Evolutionary conservation across 306 rosid species (phyloP).

Genomic region (Coriaria nepalensis): DNA sequence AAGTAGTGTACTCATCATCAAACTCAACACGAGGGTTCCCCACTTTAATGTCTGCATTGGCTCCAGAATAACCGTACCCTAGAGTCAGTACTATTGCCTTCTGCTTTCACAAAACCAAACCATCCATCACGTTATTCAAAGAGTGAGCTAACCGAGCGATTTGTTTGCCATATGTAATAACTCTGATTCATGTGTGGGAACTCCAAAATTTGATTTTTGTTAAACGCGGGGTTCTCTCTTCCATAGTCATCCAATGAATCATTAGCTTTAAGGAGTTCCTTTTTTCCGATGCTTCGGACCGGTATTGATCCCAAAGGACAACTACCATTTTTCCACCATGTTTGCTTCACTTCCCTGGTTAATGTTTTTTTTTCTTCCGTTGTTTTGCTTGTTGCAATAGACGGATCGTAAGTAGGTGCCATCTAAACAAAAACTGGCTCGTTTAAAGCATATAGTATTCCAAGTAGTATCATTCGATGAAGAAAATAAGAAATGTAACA

Average conservation of each 20-base stretch:
- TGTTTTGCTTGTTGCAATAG: not conserved
- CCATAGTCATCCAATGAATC: slow-evolving; percentile 17
- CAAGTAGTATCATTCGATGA: not conserved
- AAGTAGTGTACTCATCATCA: slow-evolving; percentile 22
- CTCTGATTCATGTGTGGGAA: slow-evolving; percentile 4
- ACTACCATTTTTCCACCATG: slow-evolving; percentile 49
- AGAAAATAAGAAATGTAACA: not conserved
- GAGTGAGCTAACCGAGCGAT: slow-evolving; percentile 17
- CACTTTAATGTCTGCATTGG: slow-evolving; percentile 24
- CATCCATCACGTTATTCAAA: not conserved
- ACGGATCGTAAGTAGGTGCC: slow-evolving; percentile 19
- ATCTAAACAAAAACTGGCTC: slow-evolving; percentile 18
- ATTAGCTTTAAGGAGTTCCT: slow-evolving; percentile 25
- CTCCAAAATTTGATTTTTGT: slow-evolving; percentile 6
- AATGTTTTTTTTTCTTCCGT: not conserved
- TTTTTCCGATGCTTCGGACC: slow-evolving; percentile 31
- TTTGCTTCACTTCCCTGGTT: slow-evolving; percentile 19
- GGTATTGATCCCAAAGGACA: slow-evolving; percentile 62
- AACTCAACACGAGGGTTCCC: slow-evolving; percentile 15
- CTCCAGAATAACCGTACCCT: slow-evolving; percentile 22
- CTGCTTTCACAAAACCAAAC: slow-evolving; percentile 11
- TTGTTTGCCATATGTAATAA: slow-evolving; percentile 5
- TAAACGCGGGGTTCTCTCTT: slow-evolving; percentile 24
- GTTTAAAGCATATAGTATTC: not conserved
- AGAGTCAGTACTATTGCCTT: slow-evolving; percentile 18